Conservation (phyloP, 768 basidiomycete species). For the Lentinula sp. region DNA sequence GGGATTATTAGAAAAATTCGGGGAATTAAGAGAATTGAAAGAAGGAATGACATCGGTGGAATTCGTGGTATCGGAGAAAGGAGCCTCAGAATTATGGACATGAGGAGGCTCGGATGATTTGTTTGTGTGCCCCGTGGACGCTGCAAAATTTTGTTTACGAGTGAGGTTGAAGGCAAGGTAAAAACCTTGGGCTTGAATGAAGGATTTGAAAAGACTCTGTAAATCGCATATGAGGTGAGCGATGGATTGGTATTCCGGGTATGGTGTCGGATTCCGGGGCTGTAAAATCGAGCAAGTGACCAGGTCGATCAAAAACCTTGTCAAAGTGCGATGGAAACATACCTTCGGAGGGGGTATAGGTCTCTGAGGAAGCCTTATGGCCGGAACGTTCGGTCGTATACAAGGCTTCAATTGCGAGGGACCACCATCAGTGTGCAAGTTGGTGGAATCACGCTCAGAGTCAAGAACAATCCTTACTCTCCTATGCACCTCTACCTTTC, state of each 20-base stretch:
- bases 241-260: slow-evolving; percentile 3
- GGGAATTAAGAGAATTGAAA: background rate
- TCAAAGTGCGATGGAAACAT: background rate
- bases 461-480: background rate
- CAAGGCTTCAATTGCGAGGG: background rate
- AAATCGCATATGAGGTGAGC: background rate
- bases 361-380: background rate
- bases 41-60: background rate
- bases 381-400: background rate
- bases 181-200: background rate
- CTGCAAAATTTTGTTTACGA: background rate
- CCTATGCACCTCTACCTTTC: background rate
- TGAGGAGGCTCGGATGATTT: no score
- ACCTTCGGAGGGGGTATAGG: slow-evolving; percentile 15
- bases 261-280: background rate
- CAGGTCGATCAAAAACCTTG: background rate
- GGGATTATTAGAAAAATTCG: background rate
- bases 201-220: background rate
- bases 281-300: background rate
- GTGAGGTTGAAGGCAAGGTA: background rate
- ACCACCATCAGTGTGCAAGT: background rate
- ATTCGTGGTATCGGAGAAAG: background rate
- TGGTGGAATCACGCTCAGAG: no score
- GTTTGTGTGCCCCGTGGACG: no score
- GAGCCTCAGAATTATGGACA: background rate